Base-by-base conservation (phyloP, 257 asterid genomes). In the Przewalskia tangutica region DNA sequence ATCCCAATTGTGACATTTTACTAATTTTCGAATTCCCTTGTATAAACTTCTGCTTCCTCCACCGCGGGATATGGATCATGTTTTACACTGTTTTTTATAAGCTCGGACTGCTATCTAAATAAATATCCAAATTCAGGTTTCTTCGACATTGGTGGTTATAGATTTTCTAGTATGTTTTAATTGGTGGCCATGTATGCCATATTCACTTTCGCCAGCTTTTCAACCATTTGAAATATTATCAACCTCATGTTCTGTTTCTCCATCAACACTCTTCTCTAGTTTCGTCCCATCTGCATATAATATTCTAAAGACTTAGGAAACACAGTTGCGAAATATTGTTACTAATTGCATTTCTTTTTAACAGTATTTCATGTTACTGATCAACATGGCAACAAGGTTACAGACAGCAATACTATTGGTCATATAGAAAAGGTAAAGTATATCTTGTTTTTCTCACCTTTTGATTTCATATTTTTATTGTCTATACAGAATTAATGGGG, bases 331-430 rank as follows among this genome's bases (percentile, higher is more conserved):
- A 16, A 8, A 10, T 27, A 53, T 44, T 46, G 20, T 17, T 75
- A 51, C 81, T 66, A 63, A 44, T 56, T 75, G 42, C 48, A 53
- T 44, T 84, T 65, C 87, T 83, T 85, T 81, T 85, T 54, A 65
- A 77, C 97, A 95, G 99, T 92, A 46, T 95, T 95, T 84, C 98
- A 95, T 83, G 99, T 95, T 87, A 95, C 97, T 60, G 98, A 95
- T 89, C 96, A 92, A 81, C 93, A 93, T 53, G 99, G 99, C 77
- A 88, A 89, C 65, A 92, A 95, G 87, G 90, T 95, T 83, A 86
- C 85, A 50, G 99, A 95, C 87, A 82, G 54, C 80, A 88, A 79
- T 84, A 91, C 97, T 32, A 90, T 92, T 59, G 96, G 92, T 44
- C 86, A 89, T 88, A 92, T 95, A 76, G 97, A 95, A 86, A 94